phyloP scores from a whole-genome alignment of 371 early-diverging fungal genomes.

The Mucor velutinosus region DNA sequence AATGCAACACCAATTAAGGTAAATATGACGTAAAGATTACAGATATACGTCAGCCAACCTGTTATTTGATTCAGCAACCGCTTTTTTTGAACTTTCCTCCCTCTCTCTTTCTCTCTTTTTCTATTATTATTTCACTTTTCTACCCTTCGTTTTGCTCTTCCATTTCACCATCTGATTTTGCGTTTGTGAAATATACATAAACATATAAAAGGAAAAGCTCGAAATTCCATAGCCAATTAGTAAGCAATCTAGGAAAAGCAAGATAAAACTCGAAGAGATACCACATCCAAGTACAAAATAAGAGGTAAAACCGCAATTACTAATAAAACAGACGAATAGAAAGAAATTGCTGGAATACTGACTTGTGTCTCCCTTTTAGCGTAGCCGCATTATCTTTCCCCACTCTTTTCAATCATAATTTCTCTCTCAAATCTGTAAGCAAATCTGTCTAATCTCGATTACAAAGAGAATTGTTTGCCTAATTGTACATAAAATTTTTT shows the following conservation, averaged over 20 bases:
- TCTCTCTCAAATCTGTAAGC: not conserved
- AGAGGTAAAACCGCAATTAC: constrained; percentile 1
- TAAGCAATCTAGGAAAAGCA: not conserved
- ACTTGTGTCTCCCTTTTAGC: not conserved
- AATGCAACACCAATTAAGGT: constrained; percentile 1
- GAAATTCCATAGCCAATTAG: not conserved
- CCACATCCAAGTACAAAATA: not conserved
- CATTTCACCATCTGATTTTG: not conserved
- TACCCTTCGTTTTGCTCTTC: not conserved
- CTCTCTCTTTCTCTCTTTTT: not conserved
- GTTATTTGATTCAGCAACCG: constrained; percentile 5
- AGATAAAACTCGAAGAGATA: not conserved
- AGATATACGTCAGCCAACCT: constrained; percentile 6
- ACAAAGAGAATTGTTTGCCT: not conserved
- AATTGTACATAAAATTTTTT: not conserved
- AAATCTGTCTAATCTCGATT: not conserved
- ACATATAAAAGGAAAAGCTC: not conserved
- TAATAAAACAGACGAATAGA: not conserved
- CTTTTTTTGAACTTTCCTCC: constrained; percentile 10
- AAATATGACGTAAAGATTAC: constrained; percentile 17
- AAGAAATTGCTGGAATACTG: not conserved
- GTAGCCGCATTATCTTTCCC: not conserved
- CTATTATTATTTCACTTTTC: constrained; percentile 1
- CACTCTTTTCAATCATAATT: not conserved
- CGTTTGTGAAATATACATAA: not conserved